These are phyloP conservation scores for Brettanomyces sp. DNA, from an alignment of 805 yeast genomes.

Conservation along the genomic window DNA sequence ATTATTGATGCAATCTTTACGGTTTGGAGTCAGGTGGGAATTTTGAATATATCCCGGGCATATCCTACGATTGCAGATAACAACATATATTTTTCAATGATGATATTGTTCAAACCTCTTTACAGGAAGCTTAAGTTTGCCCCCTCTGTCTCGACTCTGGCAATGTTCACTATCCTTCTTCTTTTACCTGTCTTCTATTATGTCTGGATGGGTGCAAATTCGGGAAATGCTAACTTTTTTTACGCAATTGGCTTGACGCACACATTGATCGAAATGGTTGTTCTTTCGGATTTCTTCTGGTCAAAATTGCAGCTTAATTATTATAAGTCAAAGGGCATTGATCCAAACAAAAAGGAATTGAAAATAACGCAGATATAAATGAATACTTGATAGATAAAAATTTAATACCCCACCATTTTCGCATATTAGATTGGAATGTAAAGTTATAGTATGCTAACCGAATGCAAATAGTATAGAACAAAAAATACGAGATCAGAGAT, in stretches of 20 bases:
- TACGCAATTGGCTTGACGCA: slow-evolving; percentile 86
- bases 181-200: slow-evolving; percentile 86
- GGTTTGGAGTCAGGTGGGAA: slow-evolving; percentile 30
- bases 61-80: slow-evolving; percentile 82
- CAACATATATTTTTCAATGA: slow-evolving; percentile 28
- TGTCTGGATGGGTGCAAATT: slow-evolving; percentile 88
- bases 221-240: slow-evolving; percentile 93
- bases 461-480: too few species aligned
- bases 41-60: slow-evolving; percentile 59
- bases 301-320: slow-evolving; percentile 64
- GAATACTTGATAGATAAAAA: neutral
- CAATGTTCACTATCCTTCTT: slow-evolving; percentile 30
- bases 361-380: slow-evolving; percentile 37
- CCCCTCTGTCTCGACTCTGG: slow-evolving; percentile 19
- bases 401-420: neutral
- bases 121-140: slow-evolving; percentile 20
- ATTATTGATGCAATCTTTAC: slow-evolving; percentile 23
- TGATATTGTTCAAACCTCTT: slow-evolving; percentile 21
- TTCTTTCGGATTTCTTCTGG: slow-evolving; percentile 76
- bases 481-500: too few species aligned
- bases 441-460: too few species aligned
- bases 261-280: slow-evolving; percentile 57
- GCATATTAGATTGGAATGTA: too few species aligned
- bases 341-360: slow-evolving; percentile 25
- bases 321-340: slow-evolving; percentile 31